phyloP scores from a whole-genome alignment of 2,329 filamentous ascomycete genomes.

The Nothophaeocryptopus gaeumannii region DNA sequence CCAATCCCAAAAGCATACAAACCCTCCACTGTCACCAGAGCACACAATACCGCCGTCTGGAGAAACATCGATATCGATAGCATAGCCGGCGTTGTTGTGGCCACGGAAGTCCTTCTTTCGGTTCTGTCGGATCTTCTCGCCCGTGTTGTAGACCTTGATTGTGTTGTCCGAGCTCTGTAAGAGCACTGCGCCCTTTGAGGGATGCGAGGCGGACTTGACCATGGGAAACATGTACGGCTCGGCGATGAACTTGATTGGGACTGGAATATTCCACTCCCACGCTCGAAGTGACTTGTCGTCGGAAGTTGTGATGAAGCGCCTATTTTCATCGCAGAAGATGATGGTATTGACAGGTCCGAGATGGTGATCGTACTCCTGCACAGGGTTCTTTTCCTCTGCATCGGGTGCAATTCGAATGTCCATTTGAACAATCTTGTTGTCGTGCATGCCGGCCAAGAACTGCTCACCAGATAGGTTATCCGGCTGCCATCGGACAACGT shows the following conservation, averaged over 20 bases:
- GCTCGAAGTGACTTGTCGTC: slow-evolving; percentile 95
- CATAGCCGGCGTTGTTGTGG: slow-evolving; percentile 93
- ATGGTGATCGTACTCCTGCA: slow-evolving; percentile 98
- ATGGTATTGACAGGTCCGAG: slow-evolving; percentile 97
- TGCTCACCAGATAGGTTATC: slow-evolving; percentile 73
- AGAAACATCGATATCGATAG: slow-evolving; percentile 81
- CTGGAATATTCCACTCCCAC: slow-evolving; percentile 98
- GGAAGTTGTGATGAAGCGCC: slow-evolving; percentile 95
- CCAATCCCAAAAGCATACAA: slow-evolving; percentile 97
- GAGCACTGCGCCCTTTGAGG: slow-evolving; percentile 87
- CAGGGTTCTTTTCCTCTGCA: slow-evolving; percentile 57
- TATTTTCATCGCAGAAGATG: slow-evolving; percentile 89
- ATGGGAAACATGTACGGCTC: slow-evolving; percentile 98
- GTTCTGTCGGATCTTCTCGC: slow-evolving; percentile 95
- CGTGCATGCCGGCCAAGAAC: slow-evolving; percentile 93
- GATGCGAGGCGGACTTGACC: slow-evolving; percentile 79
- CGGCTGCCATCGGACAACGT: slow-evolving; percentile 92
- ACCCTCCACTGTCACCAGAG: slow-evolving; percentile 83
- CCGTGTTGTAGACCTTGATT: slow-evolving; percentile 90
- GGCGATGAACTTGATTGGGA: slow-evolving; percentile 97
- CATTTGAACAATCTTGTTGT: slow-evolving; percentile 98
- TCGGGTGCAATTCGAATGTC: slow-evolving; percentile 67
- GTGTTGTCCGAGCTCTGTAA: slow-evolving; percentile 95
- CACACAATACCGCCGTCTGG: slow-evolving; percentile 90
- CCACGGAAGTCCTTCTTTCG: slow-evolving; percentile 94